Percentiles rank a stretch among this genome's conserved stretches.
Evolutionary conservation across 1,139 yeast genomes (phyloP).

Genomic region (Geotrichum europaeum): DNA sequence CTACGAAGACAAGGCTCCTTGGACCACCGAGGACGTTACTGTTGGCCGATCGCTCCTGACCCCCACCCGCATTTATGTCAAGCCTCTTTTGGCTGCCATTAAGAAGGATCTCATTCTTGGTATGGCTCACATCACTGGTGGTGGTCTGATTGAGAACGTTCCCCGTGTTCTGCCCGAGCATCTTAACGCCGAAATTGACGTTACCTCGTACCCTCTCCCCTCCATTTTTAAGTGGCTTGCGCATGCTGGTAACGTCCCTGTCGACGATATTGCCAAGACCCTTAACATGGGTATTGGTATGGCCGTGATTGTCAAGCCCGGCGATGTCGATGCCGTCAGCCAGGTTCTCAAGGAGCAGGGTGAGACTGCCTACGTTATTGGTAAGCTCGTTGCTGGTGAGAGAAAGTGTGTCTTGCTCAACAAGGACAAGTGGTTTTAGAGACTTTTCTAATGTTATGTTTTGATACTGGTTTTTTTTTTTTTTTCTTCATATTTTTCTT

Average conservation of each 20-base stretch:
- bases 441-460: not conserved
- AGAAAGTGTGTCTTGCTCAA: conserved; percentile 67
- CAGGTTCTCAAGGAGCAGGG: conserved; percentile 54
- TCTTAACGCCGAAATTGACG: conserved; percentile 76
- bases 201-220: conserved; percentile 76
- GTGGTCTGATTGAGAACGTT: conserved; percentile 92
- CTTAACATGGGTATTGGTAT: conserved; percentile 96
- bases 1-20: conserved; percentile 77
- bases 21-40: conserved; percentile 60
- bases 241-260: conserved; percentile 83
- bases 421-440: conserved; percentile 45
- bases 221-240: conserved; percentile 93
- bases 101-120: conserved; percentile 68
- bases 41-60: conserved; percentile 81
- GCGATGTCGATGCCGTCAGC: conserved; percentile 54
- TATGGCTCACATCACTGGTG: conserved; percentile 96
- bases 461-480: not conserved
- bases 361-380: conserved; percentile 76
- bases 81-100: conserved; percentile 73
- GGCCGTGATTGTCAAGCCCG: conserved; percentile 70
- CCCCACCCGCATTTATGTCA: conserved; percentile 93
- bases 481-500: not conserved
- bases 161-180: conserved; percentile 88
- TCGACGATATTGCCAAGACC: conserved; percentile 77
- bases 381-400: conserved; percentile 54